Percentiles rank a stretch among this genome's conserved stretches.
Evolutionary conservation across 345 rosid species (phyloP).

Genomic region (Mercurialis annua): DNA sequence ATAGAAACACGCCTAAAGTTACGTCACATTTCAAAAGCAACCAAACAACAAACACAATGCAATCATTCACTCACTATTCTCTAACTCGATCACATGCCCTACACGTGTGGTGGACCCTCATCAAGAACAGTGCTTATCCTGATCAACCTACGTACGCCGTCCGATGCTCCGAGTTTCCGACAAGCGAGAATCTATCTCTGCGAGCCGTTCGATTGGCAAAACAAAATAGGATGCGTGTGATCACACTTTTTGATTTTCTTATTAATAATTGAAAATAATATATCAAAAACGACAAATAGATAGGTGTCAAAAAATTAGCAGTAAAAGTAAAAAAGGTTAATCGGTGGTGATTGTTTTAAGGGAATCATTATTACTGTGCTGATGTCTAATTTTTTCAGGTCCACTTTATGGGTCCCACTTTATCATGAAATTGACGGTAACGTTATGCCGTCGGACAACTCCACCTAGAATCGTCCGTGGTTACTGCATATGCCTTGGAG

Average conservation of each 20-base stretch:
- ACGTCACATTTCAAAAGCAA: background rate
- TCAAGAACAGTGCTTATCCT: background rate
- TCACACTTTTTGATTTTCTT: background rate
- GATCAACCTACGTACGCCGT: background rate
- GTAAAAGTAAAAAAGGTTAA: background rate
- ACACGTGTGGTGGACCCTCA: constrained; percentile 24
- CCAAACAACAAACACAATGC: no score
- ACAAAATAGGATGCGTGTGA: background rate
- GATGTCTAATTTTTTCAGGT: no score
- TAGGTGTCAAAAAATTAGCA: constrained; percentile 8
- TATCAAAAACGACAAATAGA: constrained; percentile 19
- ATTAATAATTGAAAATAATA: background rate
- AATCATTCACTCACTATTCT: no score
- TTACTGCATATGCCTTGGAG: no score
- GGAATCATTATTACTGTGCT: constrained; percentile 14
- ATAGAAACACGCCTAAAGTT: background rate
- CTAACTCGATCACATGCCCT: background rate
- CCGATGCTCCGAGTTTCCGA: background rate
- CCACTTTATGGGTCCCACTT: no score
- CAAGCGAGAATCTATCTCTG: background rate
- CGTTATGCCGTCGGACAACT: no score
- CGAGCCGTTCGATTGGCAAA: constrained; percentile 18
- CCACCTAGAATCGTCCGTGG: no score
- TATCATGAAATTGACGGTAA: no score
- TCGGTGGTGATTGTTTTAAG: background rate